These are phyloP conservation scores for Arthrobotrys entomopaga DNA, from an alignment of 2,329 filamentous ascomycete species.

Conservation along the genomic window DNA sequence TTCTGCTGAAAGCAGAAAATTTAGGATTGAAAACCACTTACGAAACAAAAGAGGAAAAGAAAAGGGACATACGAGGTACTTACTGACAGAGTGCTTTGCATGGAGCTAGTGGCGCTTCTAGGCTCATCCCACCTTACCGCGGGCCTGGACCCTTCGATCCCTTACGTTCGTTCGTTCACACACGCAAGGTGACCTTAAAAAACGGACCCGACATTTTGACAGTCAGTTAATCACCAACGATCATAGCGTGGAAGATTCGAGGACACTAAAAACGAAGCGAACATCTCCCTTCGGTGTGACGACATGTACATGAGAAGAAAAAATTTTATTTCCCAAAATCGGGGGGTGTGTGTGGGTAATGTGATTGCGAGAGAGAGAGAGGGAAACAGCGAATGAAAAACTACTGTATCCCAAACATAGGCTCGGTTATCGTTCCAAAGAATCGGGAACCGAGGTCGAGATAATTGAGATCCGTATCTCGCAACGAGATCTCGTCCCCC, in stretches of 20 bases:
- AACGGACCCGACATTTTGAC: slow-evolving; percentile 11
- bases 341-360: neutral
- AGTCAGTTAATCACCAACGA: slow-evolving; percentile 13
- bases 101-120: slow-evolving; percentile 30
- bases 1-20: neutral
- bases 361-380: neutral
- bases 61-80: slow-evolving; percentile 5
- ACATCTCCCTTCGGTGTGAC: slow-evolving; percentile 35
- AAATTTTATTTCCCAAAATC: slow-evolving; percentile 1
- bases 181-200: neutral
- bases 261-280: slow-evolving; percentile 7
- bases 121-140: slow-evolving; percentile 29
- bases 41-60: slow-evolving; percentile 6
- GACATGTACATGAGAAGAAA: slow-evolving; percentile 28
- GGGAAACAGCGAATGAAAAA: neutral
- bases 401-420: neutral
- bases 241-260: slow-evolving; percentile 24
- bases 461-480: slow-evolving; percentile 6
- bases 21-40: neutral
- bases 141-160: slow-evolving; percentile 28
- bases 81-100: too few relatives aligned
- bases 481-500: slow-evolving; percentile 3
- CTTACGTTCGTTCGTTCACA: neutral
- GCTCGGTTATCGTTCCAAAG: slow-evolving; percentile 11
- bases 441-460: slow-evolving; percentile 10